These are phyloP conservation scores for Salix brachista DNA, from an alignment of 345 rosid species.

Conservation along the genomic window DNA sequence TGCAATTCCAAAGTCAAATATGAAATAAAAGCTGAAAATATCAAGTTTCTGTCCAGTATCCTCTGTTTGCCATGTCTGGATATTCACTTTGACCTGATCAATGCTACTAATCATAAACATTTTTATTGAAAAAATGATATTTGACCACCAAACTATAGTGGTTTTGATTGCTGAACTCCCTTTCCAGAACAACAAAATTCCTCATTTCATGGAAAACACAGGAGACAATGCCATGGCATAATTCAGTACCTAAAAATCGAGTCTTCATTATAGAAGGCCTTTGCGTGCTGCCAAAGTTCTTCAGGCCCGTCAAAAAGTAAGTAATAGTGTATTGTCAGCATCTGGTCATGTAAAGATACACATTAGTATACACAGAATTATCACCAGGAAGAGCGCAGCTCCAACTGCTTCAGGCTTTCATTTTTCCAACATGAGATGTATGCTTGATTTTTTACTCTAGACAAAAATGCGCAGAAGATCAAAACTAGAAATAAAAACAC, in stretches of 20 bases:
- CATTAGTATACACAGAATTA: conserved; percentile 6
- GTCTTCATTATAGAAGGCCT: conserved; percentile 59
- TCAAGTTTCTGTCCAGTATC: not conserved
- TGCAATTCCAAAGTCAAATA: not conserved
- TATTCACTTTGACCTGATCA: too few species aligned
- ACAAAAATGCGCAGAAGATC: not conserved
- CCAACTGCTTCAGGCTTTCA: not conserved
- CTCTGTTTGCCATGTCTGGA: not conserved
- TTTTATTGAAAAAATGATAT: too few species aligned
- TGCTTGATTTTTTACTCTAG: not conserved
- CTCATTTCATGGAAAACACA: not conserved
- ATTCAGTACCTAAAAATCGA: conserved; percentile 68
- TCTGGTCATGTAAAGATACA: conserved; percentile 40
- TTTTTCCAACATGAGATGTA: not conserved
- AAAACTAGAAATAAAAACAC: not conserved
- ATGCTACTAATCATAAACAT: too few species aligned
- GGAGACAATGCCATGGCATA: not conserved
- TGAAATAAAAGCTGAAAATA: too few species aligned
- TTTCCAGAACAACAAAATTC: not conserved
- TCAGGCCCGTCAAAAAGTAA: conserved; percentile 83
- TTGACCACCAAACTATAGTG: too few species aligned
- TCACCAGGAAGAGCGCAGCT: not conserved
- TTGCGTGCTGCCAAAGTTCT: conserved; percentile 69
- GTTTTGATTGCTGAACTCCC: too few species aligned
- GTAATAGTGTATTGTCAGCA: conserved; percentile 91